Base-by-base conservation (phyloP, 1,139 yeast genomes). In the Geotrichum europaeum region DNA sequence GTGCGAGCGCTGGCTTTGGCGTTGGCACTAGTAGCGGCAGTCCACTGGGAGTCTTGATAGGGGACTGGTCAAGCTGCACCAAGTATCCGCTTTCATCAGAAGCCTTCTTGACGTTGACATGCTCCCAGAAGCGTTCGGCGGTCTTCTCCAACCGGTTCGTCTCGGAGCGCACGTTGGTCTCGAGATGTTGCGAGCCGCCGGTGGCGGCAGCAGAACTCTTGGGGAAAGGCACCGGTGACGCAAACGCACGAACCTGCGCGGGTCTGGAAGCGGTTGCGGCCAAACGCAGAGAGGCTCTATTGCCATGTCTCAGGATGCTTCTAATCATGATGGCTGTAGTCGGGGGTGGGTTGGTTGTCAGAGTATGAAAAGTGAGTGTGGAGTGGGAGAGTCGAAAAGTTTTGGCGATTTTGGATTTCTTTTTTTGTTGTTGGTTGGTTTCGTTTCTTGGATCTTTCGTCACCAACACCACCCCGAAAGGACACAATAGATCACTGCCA, bases 1-100 rank as follows among this genome's bases (percentile, higher is more conserved):
- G 79, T 0, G 97, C 97, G 65, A 94, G 77, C 53, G 80, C 76
- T 5, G 65, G 62, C 70, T 88, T 87, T 20, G 76, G 65, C 43
- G 73, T 70, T 1, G 97, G 96, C 20, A 95, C 75, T 1, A 83
- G 75, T 62, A 94, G 73, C 15, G 83, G 81, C 70, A 84, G 80
- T 1, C 98, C 97, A 58, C 85, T 75, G 0, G 98, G 97, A 0
- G 99, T 92, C 70, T 86, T 86, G 65, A 94, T 77, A 0, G 96
- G 81, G 71, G 87, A 88, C 0, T 82, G 79, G 68, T 89, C 97
- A 54, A 94, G 76, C 63, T 84, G 84, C 34, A 94, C 78, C 40
- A 79, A 81, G 63, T 77, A 76, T n/a, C 75, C 74, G 3, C 56
- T 59, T 9, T 70, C 70, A 1, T 65, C 66, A 53, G 63, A 62